phyloP scores from a whole-genome alignment of 1,139 yeast species.

The Geotrichum fermentans region DNA sequence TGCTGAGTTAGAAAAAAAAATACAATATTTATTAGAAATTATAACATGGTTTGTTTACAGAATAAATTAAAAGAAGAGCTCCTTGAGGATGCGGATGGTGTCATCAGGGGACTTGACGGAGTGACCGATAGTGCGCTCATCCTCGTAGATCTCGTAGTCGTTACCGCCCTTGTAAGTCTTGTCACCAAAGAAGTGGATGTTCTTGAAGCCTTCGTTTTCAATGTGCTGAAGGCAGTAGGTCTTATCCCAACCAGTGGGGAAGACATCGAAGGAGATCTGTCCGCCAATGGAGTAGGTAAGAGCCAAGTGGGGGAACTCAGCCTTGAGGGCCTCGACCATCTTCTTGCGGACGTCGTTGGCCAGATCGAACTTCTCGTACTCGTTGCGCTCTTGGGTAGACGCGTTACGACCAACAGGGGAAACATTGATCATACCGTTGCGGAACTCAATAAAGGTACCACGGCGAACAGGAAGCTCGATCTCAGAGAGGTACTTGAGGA shows the following conservation, averaged over 20 bases:
- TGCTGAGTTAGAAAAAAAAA: conserved; percentile 46
- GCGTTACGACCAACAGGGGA: conserved; percentile 99
- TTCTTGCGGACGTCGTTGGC: conserved; percentile 72
- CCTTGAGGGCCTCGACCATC: conserved; percentile 77
- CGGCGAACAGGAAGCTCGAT: conserved; percentile 76
- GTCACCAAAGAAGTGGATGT: conserved; percentile 97
- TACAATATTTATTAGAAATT: conserved; percentile 9
- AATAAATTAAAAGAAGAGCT: conserved; percentile 48
- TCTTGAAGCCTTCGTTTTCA: conserved; percentile 72
- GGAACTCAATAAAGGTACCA: conserved; percentile 97
- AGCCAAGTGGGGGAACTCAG: conserved; percentile 74
- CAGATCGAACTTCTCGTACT: conserved; percentile 79
- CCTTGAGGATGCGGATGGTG: conserved; percentile 78
- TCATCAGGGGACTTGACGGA: conserved; percentile 85
- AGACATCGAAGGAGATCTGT: conserved; percentile 96
- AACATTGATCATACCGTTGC: conserved; percentile 98
- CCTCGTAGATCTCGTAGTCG: conserved; percentile 92
- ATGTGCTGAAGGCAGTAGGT: conserved; percentile 95
- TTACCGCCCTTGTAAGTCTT: conserved; percentile 97
- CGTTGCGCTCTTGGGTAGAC: conserved; percentile 85
- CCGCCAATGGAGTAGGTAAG: conserved; percentile 98
- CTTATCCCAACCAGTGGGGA: conserved; percentile 99
- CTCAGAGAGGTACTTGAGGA: conserved; percentile 76
- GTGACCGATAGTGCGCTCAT: conserved; percentile 91
- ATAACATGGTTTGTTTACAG: background rate